Conservation (phyloP, 441 rosid species). For the Adansonia gregorii region DNA sequence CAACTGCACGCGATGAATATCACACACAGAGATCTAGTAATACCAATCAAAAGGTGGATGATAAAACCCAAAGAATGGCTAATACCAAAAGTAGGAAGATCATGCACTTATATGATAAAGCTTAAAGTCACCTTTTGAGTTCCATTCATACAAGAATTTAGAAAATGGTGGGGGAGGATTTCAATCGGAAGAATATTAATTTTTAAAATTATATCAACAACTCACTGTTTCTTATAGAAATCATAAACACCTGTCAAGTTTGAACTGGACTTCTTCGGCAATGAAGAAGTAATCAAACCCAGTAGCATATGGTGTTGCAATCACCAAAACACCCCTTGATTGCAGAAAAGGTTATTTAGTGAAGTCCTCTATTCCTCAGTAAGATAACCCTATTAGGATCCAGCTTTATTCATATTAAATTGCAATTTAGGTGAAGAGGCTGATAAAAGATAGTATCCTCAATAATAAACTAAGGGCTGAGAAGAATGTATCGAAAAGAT, state of each 20-base stretch:
- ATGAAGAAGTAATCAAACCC: slow-evolving; percentile 92
- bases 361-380: not conserved
- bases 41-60: slow-evolving; percentile 95
- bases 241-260: slow-evolving; percentile 84
- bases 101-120: slow-evolving; percentile 58
- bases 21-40: slow-evolving; percentile 16
- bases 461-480: not conserved
- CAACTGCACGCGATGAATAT: slow-evolving; percentile 19
- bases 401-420: not conserved
- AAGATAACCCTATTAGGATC: not conserved
- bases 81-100: slow-evolving; percentile 88
- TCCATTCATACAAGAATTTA: not conserved
- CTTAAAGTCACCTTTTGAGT: slow-evolving; percentile 19
- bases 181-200: slow-evolving; percentile 8
- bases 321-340: slow-evolving; percentile 84
- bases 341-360: slow-evolving; percentile 29
- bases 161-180: slow-evolving; percentile 14
- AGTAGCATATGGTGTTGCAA: slow-evolving; percentile 95
- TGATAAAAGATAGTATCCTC: not conserved
- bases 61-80: slow-evolving; percentile 96
- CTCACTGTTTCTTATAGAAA: slow-evolving; percentile 76
- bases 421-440: slow-evolving; percentile 9
- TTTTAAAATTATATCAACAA: slow-evolving; percentile 24
- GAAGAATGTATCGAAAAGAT: not conserved
- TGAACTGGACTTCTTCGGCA: slow-evolving; percentile 93